Evolutionary conservation across 345 rosid genomes (phyloP), one percentile per base, ranked within the genome.

Genomic region (Eucalyptus pumila): DNA sequence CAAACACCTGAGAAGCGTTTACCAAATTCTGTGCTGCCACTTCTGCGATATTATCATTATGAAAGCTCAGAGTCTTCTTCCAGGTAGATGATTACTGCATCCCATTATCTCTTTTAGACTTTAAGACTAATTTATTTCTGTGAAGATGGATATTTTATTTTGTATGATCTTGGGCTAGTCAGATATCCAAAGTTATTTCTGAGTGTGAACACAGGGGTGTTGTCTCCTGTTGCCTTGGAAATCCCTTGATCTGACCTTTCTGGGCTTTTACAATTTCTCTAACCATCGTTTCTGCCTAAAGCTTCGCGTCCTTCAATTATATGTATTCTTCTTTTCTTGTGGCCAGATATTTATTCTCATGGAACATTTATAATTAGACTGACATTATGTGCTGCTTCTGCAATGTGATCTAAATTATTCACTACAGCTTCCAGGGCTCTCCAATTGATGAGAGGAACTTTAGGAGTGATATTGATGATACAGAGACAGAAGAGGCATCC

Each of bases 61-160:
- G 99, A 97, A 90, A 94, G 96, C 92, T 94, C 98, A 51, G 99
- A 96, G 86, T 93, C 97, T 89, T 95, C 94, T 88, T 92, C 95
- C 89, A 95, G 99, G 99, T 97, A 92, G 80, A 50, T 54, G 58
- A 48, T 26, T 19, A 45, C 40, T 72, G 81, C 21, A 17, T 76
- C 14, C 47, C 30, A 21, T 11, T 27, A 40, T 76, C 83, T 76
- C 47, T 76, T 76, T 87, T 49, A 65, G 50, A 67, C 48, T 21
- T 76, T 37, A 15, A 50, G 11, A 47, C 87, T 48, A n/a, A 32
- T 45, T 30, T 87, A 23, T 23, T 40, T 76, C 15, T 7, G 85
- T 37, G 47, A 76, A 76, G 85, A 76, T 76, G 47, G 85, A 76
- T 76, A 40, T 40, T 76, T 40, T 40, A 76, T 76, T 76, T 45